Percentiles rank a stretch among this genome's conserved stretches.
phyloP scores from a whole-genome alignment of 1,284 basidiomycete genomes.

The Phellinidium pouzarii region DNA sequence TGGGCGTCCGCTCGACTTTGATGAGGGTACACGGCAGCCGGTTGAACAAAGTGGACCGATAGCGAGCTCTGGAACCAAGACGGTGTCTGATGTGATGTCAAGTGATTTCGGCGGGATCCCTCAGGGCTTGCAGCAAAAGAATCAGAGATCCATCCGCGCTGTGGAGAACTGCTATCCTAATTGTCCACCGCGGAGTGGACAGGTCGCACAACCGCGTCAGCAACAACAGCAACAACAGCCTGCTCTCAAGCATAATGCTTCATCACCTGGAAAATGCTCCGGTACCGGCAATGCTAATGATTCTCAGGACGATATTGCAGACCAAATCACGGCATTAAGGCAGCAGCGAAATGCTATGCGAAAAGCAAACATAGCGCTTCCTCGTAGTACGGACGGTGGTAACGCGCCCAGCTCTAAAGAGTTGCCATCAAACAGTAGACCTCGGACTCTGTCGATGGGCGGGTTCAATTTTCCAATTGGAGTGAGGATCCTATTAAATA shows the following conservation, averaged over 20 bases:
- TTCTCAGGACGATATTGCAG: slow-evolving; percentile 1
- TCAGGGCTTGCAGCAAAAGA: neutral
- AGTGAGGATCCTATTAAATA: slow-evolving; percentile 21
- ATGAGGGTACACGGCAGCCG: slow-evolving; percentile 15
- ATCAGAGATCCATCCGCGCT: neutral
- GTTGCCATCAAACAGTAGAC: slow-evolving; percentile 21
- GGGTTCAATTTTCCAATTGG: slow-evolving; percentile 47
- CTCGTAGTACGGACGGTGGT: slow-evolving; percentile 9
- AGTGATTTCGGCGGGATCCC: neutral
- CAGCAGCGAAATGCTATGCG: slow-evolving; percentile 2
- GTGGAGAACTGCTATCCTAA: neutral
- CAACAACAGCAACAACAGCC: neutral
- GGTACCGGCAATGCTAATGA: neutral
- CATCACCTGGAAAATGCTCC: neutral
- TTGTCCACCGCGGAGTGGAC: neutral
- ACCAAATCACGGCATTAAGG: slow-evolving; percentile 2
- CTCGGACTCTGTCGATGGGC: slow-evolving; percentile 38
- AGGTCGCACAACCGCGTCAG: neutral
- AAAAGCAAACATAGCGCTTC: slow-evolving; percentile 8
- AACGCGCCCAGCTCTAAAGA: slow-evolving; percentile 14
- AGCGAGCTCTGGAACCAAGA: slow-evolving; percentile 11
- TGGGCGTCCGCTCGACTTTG: slow-evolving; percentile 18
- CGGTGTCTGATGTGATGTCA: slow-evolving; percentile 3
- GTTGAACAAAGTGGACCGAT: slow-evolving; percentile 12
- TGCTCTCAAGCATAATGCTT: neutral